Percentiles rank a stretch among this genome's conserved stretches.
These are phyloP conservation scores for Ustilago esculenta DNA, from an alignment of 1,284 basidiomycete species.

Conservation along the genomic window DNA sequence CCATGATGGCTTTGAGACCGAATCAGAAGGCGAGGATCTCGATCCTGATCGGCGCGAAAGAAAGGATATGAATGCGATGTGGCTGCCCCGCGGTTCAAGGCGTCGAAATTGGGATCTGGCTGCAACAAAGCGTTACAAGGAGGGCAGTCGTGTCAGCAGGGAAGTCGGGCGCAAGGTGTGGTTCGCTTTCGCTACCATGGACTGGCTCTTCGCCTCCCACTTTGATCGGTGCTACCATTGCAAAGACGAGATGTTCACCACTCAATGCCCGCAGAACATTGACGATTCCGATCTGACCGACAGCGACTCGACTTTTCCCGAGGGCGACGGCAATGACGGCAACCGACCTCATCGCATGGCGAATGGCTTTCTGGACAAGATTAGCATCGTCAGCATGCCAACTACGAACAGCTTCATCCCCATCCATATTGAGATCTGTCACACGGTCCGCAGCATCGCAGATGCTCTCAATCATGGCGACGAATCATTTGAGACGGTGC, in stretches of 20 bases:
- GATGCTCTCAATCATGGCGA: conserved; percentile 36
- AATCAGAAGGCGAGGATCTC: conserved; percentile 40
- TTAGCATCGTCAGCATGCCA: conserved; percentile 25
- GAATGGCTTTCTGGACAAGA: conserved; percentile 24
- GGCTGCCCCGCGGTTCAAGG: conserved; percentile 24
- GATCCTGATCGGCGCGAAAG: conserved; percentile 31
- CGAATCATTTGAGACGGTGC: conserved; percentile 46
- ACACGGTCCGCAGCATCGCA: conserved; percentile 43
- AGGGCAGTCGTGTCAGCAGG: conserved; percentile 33
- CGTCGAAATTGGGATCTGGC: conserved; percentile 19
- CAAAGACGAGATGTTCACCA: conserved; percentile 51
- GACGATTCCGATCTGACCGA: conserved; percentile 52
- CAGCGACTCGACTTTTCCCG: conserved; percentile 3
- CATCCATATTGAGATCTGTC: conserved; percentile 48
- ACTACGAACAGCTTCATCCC: conserved; percentile 54
- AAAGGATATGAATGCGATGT: conserved; percentile 44
- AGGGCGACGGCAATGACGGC: conserved; percentile 6
- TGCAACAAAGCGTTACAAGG: conserved; percentile 34
- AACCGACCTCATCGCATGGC: conserved; percentile 12
- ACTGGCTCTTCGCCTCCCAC: conserved; percentile 37
- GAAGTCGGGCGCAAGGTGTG: conserved; percentile 46
- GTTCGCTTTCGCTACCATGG: conserved; percentile 45
- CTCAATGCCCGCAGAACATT: conserved; percentile 52
- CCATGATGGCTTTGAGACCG: conserved; percentile 31
- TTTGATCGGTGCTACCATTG: conserved; percentile 43